phyloP scores from a whole-genome alignment of 2,329 filamentous ascomycete genomes.

The Monosporascus ibericus region DNA sequence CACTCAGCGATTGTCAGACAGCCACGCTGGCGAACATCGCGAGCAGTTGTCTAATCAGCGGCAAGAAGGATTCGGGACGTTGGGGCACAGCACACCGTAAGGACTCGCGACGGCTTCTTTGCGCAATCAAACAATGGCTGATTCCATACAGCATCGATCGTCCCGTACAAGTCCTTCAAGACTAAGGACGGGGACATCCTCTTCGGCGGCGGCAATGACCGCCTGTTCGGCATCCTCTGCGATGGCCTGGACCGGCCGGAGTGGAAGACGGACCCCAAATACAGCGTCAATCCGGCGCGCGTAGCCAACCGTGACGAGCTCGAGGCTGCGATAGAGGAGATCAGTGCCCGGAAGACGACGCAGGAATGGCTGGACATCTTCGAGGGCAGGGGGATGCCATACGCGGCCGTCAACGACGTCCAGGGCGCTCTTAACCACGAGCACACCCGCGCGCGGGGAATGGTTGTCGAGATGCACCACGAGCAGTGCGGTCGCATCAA shows the following conservation, averaged over 20 bases:
- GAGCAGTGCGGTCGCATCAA: slow-evolving; percentile 77
- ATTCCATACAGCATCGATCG: slow-evolving; percentile 69
- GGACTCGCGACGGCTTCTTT: slow-evolving; percentile 8
- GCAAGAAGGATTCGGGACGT: slow-evolving; percentile 77
- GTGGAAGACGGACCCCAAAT: slow-evolving; percentile 55
- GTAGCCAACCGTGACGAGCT: slow-evolving; percentile 69
- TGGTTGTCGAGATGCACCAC: slow-evolving; percentile 87
- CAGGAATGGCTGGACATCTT: slow-evolving; percentile 81
- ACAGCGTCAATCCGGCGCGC: slow-evolving; percentile 54
- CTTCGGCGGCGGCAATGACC: slow-evolving; percentile 67
- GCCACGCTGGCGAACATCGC: slow-evolving; percentile 94
- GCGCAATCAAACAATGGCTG: slow-evolving; percentile 3
- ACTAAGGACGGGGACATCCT: slow-evolving; percentile 67
- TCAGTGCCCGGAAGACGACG: slow-evolving; percentile 73
- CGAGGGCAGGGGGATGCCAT: slow-evolving; percentile 90
- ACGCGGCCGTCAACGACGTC: slow-evolving; percentile 90
- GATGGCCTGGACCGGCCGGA: slow-evolving; percentile 51
- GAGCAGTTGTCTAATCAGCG: slow-evolving; percentile 83
- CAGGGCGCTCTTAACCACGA: slow-evolving; percentile 76
- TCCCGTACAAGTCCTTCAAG: slow-evolving; percentile 83
- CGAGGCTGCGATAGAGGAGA: slow-evolving; percentile 70
- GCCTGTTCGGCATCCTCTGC: slow-evolving; percentile 60
- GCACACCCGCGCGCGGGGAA: slow-evolving; percentile 77
- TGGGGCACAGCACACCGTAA: slow-evolving; percentile 96
- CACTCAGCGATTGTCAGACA: slow-evolving; percentile 89